Percentiles rank a stretch among this genome's conserved stretches.
phyloP scores from a whole-genome alignment of 2,329 filamentous ascomycete genomes.

The Penicillium fuscoglaucum region DNA sequence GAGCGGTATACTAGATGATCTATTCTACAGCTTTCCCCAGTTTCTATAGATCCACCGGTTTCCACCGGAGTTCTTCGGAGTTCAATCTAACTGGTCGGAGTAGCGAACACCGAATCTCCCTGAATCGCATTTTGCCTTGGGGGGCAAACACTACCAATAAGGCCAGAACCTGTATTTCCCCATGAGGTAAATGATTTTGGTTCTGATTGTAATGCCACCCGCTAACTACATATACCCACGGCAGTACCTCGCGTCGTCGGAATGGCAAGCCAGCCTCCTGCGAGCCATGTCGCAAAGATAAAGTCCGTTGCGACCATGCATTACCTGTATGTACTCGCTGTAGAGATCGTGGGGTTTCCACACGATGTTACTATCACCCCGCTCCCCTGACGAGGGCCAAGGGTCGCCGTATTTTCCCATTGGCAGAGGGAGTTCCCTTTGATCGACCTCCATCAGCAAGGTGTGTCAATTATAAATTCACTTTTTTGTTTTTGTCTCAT shows the following conservation, averaged over 20 bases:
- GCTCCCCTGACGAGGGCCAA: conserved; percentile 30
- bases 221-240: neutral
- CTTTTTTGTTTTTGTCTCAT: neutral
- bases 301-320: conserved; percentile 36
- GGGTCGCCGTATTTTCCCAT: conserved; percentile 10
- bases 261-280: conserved; percentile 37
- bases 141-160: neutral
- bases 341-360: conserved; percentile 21
- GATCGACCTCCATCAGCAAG: conserved; percentile 10
- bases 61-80: conserved; percentile 18
- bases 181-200: neutral
- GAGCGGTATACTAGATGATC: neutral
- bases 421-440: conserved; percentile 16
- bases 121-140: neutral
- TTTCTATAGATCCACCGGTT: conserved; percentile 11
- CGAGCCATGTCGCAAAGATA: conserved; percentile 35
- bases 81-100: conserved; percentile 15
- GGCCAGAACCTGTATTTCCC: neutral
- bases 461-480: conserved; percentile 6
- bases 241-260: conserved; percentile 26
- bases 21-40: neutral
- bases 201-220: neutral
- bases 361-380: conserved; percentile 36
- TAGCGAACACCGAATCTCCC: conserved; percentile 14
- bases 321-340: conserved; percentile 32